Evolutionary conservation across 768 basidiomycete genomes (phyloP).

Genomic region (Tricholoma bakamatsutake): DNA sequence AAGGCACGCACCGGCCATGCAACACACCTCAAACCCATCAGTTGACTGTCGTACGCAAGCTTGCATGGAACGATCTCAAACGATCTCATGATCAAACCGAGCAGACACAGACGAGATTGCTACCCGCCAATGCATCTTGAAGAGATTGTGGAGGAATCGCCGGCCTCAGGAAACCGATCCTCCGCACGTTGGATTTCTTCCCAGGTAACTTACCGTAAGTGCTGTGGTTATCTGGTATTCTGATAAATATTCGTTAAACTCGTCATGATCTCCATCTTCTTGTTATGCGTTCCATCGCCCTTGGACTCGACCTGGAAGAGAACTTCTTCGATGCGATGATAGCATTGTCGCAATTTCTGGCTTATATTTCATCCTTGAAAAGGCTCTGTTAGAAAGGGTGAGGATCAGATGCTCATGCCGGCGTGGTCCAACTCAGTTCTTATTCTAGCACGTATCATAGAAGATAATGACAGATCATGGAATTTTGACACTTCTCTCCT

Average conservation of each 20-base stretch:
- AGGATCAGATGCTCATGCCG: slow-evolving; percentile 79
- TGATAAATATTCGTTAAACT: slow-evolving; percentile 31
- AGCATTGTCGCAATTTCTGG: slow-evolving; percentile 73
- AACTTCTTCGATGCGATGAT: slow-evolving; percentile 72
- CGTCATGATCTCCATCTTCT: slow-evolving; percentile 71
- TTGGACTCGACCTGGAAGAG: slow-evolving; percentile 71
- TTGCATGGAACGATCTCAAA: slow-evolving; percentile 71
- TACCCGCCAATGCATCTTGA: slow-evolving; percentile 61
- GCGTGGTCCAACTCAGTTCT: slow-evolving; percentile 22
- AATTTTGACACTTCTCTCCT: slow-evolving; percentile 76
- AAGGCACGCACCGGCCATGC: slow-evolving; percentile 39
- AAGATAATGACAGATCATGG: slow-evolving; percentile 53
- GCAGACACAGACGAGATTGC: slow-evolving; percentile 69
- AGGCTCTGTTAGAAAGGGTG: slow-evolving; percentile 43
- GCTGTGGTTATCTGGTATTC: not conserved
- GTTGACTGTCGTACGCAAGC: slow-evolving; percentile 32
- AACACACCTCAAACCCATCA: not conserved
- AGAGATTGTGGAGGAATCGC: slow-evolving; percentile 83
- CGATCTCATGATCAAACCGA: slow-evolving; percentile 60
- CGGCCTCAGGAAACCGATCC: slow-evolving; percentile 66
- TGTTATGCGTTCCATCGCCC: slow-evolving; percentile 83
- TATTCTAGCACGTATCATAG: not conserved
- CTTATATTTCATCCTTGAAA: slow-evolving; percentile 78
- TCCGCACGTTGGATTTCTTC: slow-evolving; percentile 75
- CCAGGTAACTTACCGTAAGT: slow-evolving; percentile 48